Base-by-base conservation (phyloP, 176 grass and related monocot genomes). In the Poa annua region DNA sequence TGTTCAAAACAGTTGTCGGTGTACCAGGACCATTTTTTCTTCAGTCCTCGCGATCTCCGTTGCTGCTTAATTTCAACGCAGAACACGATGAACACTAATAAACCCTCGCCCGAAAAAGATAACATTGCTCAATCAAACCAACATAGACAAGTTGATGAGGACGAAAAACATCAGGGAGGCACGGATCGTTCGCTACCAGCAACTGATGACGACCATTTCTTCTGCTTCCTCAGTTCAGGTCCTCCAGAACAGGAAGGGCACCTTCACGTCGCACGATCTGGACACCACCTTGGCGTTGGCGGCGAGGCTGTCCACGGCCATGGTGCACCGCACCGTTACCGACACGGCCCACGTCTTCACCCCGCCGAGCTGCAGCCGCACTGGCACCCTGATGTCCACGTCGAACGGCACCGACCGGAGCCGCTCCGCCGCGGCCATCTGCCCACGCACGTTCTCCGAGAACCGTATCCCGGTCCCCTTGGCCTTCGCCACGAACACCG, bases 341-440 rank as follows among this genome's bases (percentile, higher is more conserved):
- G 75, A 71, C 38, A 93, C 22, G 36, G 85, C 80, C 92, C 96
- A 93, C 35, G 86, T 91, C 45, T 12, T 90, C n/a, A 93, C 17
- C 14, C 17, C 12, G 15, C 92, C 89, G 38, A 91, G 33, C 83
- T 83, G 86, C 26, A 95, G 68, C 77, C 76, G 69, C 68, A 90
- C 87, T 25, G 96, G 92, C 66, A 98, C 85, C 16, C 82, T 61
- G 32, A 90, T 16, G 52, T 88, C 77, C 13, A 98, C 57, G 35
- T 82, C 77, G 49, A 98, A 83, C 54, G 85, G 87, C 56, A 98
- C 92, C 44, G 75, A 84, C 11, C 87, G 47, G 68, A 80, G 68
- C 51, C 67, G 71, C 80, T 75, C 81, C 63, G 89, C 86, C 71
- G 88, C 79, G 7, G 85, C 85, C 71, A 95, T 80, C 45, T 86